Conservation (phyloP, 2,329 filamentous ascomycete genomes). For the Verticillium zaregamsianum region DNA sequence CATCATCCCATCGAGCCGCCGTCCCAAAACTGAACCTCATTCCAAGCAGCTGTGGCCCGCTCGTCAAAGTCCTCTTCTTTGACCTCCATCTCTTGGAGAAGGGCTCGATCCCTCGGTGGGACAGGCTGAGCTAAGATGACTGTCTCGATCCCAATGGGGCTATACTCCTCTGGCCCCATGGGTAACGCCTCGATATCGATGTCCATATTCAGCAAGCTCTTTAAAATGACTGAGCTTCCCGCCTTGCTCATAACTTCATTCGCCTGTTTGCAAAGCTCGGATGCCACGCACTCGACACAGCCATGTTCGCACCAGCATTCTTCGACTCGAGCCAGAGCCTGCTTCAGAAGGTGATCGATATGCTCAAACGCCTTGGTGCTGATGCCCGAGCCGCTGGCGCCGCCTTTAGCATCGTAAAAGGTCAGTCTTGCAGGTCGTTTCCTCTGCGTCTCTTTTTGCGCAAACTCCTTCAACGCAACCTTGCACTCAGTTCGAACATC, state of each 20-base stretch:
- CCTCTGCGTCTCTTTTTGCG: constrained; percentile 60
- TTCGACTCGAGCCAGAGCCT: constrained; percentile 73
- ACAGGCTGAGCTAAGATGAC: constrained; percentile 71
- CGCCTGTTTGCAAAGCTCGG: constrained; percentile 76
- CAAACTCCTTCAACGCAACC: constrained; percentile 80
- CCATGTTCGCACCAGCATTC: constrained; percentile 73
- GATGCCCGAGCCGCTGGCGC: constrained; percentile 77
- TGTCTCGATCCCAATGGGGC: constrained; percentile 74
- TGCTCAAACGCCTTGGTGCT: constrained; percentile 93
- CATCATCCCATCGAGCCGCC: background rate
- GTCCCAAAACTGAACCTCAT: constrained; percentile 1
- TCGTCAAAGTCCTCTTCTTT: constrained; percentile 14
- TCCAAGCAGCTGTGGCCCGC: background rate
- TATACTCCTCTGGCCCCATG: constrained; percentile 73
- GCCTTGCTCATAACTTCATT: constrained; percentile 95
- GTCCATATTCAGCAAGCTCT: constrained; percentile 67
- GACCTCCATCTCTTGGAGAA: constrained; percentile 2
- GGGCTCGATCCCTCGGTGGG: constrained; percentile 26
- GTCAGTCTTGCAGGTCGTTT: constrained; percentile 86
- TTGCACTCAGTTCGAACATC: constrained; percentile 97
- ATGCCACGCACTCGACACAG: constrained; percentile 86
- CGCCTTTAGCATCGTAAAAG: constrained; percentile 94
- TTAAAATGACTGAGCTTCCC: constrained; percentile 77
- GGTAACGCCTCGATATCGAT: constrained; percentile 82
- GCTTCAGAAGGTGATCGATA: constrained; percentile 69